Percentiles rank a stretch among this genome's conserved stretches.
Evolutionary conservation across 2,329 filamentous ascomycete species (phyloP).

Genomic region (Aureobasidium leucospermi): DNA sequence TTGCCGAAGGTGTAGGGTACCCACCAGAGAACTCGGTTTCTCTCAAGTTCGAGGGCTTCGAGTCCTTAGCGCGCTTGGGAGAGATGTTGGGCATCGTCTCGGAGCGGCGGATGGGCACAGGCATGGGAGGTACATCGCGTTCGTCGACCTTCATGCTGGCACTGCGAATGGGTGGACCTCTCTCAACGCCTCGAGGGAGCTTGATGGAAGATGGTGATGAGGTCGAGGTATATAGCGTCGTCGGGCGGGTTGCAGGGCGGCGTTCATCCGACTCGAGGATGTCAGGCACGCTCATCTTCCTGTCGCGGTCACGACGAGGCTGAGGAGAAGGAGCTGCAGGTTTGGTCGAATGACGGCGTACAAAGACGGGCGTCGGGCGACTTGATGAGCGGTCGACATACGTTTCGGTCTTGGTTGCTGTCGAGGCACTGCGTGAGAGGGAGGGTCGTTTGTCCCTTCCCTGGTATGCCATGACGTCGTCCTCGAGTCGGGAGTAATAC

Average conservation of each 20-base stretch:
- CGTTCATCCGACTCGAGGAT: constrained; percentile 12
- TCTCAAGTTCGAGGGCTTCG: constrained; percentile 20
- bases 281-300: constrained; percentile 7
- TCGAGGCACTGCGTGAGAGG: constrained; percentile 21
- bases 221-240: constrained; percentile 32
- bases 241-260: constrained; percentile 17
- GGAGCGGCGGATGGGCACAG: constrained; percentile 29
- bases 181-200: constrained; percentile 19
- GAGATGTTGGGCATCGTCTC: constrained; percentile 34
- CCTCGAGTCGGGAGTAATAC: constrained; percentile 20
- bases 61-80: constrained; percentile 5
- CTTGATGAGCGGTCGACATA: constrained; percentile 19
- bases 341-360: constrained; percentile 22
- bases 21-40: constrained; percentile 22
- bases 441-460: constrained; percentile 20
- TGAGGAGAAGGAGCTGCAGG: constrained; percentile 19
- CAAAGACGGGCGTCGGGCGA: constrained; percentile 20
- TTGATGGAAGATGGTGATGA: constrained; percentile 27
- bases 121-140: constrained; percentile 26
- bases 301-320: constrained; percentile 16
- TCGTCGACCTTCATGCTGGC: constrained; percentile 22
- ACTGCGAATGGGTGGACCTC: constrained; percentile 17
- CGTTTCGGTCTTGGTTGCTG: constrained; percentile 20
- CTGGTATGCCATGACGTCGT: constrained; percentile 25
- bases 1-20: constrained; percentile 22